Conservation (phyloP, 2,329 filamentous ascomycete species). For the Xylariomycetidae sp. region DNA sequence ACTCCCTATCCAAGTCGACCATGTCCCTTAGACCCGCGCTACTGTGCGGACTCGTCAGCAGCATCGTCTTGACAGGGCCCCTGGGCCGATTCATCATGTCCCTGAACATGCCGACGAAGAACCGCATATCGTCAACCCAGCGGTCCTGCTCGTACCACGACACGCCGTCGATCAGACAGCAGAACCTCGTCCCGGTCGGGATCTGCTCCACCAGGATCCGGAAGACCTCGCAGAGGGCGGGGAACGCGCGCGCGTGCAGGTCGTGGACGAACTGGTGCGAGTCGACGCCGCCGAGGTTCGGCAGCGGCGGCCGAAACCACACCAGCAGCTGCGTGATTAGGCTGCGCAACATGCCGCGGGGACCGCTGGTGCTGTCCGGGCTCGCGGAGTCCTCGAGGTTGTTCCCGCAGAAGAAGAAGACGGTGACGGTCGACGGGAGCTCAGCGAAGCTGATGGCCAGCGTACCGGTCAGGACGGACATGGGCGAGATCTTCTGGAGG, state of each 20-base stretch:
- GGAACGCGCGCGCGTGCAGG: background rate
- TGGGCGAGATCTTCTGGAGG: constrained; percentile 3
- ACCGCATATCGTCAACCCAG: constrained; percentile 2
- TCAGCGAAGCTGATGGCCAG: constrained; percentile 2
- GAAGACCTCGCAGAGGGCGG: constrained; percentile 4
- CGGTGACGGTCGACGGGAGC: background rate
- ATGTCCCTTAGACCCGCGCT: background rate
- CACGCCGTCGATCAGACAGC: constrained; percentile 6
- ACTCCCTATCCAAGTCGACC: constrained; percentile 2
- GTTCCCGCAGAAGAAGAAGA: constrained; percentile 7
- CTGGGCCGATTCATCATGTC: background rate
- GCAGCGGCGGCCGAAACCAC: constrained; percentile 1
- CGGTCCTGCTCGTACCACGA: constrained; percentile 7
- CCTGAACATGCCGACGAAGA: constrained; percentile 4
- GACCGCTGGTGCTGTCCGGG: background rate
- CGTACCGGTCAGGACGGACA: constrained; percentile 5
- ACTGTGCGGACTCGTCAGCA: constrained; percentile 4
- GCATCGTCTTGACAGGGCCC: constrained; percentile 1
- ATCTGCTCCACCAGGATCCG: constrained; percentile 3
- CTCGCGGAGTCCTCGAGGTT: constrained; percentile 1
- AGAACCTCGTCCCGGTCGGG: background rate
- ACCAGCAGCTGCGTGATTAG: constrained; percentile 5
- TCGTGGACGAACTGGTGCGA: constrained; percentile 2
- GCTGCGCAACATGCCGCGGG: constrained; percentile 4
- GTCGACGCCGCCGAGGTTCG: constrained; percentile 2